A percentile compares a stretch with the other conserved stretches of the same genome.
Evolutionary conservation across 768 basidiomycete genomes (phyloP).

Genomic region (Tephrocybe sp.): DNA sequence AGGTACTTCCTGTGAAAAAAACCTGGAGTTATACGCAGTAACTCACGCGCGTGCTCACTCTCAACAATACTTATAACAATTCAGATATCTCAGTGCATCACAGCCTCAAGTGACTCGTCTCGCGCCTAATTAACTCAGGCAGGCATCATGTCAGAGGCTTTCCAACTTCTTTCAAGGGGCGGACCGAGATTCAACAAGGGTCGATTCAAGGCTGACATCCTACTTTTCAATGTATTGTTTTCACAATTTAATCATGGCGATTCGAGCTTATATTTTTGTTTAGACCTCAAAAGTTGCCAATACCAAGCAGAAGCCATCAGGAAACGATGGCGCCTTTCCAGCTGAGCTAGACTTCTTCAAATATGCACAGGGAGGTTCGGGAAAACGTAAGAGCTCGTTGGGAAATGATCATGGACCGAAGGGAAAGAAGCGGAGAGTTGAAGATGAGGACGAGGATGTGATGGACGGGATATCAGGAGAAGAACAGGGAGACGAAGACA

Average conservation of each 20-base stretch:
- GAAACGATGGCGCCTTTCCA: slow-evolving; percentile 53
- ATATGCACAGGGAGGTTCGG: slow-evolving; percentile 59
- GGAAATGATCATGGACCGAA: slow-evolving; percentile 19
- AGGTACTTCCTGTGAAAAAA: no score
- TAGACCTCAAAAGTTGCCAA: slow-evolving; percentile 17
- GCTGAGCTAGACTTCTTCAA: slow-evolving; percentile 91
- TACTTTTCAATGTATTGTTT: slow-evolving; percentile 62
- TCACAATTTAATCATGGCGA: slow-evolving; percentile 8
- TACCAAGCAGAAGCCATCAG: slow-evolving; percentile 19
- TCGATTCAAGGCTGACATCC: slow-evolving; percentile 66
- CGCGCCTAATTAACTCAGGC: no score
- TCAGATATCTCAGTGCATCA: no score
- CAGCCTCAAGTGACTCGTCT: no score
- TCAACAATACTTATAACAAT: no score
- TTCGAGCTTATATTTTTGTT: slow-evolving; percentile 2
- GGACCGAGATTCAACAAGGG: slow-evolving; percentile 81
- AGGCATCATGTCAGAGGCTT: no score
- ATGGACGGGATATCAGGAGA: slow-evolving; percentile 25
- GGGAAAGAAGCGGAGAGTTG: slow-evolving; percentile 36
- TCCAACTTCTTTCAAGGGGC: slow-evolving; percentile 86
- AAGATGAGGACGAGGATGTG: slow-evolving; percentile 27
- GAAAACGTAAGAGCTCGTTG: slow-evolving; percentile 48
- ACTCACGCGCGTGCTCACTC: no score
- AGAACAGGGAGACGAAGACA: slow-evolving; percentile 16
- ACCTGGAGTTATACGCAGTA: no score